These are phyloP conservation scores for Orbilia ellipsospora DNA, from an alignment of 2,329 filamentous ascomycete species.

Conservation along the genomic window DNA sequence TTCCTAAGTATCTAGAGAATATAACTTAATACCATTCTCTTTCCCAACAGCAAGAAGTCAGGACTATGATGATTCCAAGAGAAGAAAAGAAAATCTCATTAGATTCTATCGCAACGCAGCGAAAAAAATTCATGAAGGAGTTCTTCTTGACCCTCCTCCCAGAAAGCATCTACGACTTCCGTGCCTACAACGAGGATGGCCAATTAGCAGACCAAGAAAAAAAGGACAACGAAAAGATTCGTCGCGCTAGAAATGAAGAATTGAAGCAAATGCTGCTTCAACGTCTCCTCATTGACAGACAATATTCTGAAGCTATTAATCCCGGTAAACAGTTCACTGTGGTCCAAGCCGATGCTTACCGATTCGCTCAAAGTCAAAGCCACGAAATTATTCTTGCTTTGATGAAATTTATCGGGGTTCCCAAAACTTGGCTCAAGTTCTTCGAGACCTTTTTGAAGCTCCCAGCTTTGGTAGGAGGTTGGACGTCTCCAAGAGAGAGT, in stretches of 20 bases:
- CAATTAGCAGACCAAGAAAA: constrained; percentile 58
- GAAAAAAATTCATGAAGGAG: constrained; percentile 47
- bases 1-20: background rate
- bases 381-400: constrained; percentile 71
- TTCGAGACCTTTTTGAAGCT: constrained; percentile 71
- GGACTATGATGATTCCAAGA: constrained; percentile 20
- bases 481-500: constrained; percentile 64
- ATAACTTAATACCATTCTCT: background rate
- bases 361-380: constrained; percentile 70
- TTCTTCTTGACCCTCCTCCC: constrained; percentile 53
- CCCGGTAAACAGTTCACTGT: constrained; percentile 64
- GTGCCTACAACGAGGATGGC: constrained; percentile 61
- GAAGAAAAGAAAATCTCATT: background rate
- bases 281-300: constrained; percentile 37
- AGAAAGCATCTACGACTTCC: constrained; percentile 50
- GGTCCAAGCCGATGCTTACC: constrained; percentile 70
- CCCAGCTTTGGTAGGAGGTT: constrained; percentile 69
- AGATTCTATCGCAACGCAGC: constrained; percentile 7
- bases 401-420: constrained; percentile 71
- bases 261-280: constrained; percentile 70
- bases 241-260: constrained; percentile 49
- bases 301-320: constrained; percentile 40
- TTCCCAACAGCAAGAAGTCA: constrained; percentile 36
- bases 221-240: constrained; percentile 45
- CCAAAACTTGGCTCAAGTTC: constrained; percentile 69